Evolutionary conservation across 1,139 yeast genomes (phyloP).

Genomic region (Hanseniaspora sp.): DNA sequence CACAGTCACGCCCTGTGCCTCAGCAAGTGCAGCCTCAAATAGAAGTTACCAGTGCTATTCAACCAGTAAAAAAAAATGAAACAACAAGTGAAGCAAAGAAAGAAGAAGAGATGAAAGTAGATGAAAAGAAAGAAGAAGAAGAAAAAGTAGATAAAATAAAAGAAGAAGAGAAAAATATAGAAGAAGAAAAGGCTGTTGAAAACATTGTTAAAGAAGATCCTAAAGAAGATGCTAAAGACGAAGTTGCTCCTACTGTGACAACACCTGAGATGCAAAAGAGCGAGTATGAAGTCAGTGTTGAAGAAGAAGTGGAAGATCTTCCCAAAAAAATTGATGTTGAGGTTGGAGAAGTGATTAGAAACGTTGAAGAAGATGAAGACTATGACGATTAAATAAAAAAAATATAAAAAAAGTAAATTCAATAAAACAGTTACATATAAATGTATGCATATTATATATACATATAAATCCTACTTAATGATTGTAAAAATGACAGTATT

Average conservation of each 20-base stretch:
- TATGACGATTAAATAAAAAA: constrained; percentile 54
- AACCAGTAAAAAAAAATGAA: no score
- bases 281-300: constrained; percentile 16
- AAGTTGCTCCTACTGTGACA: constrained; percentile 11
- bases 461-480: no score
- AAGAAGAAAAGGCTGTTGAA: constrained; percentile 20
- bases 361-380: constrained; percentile 72
- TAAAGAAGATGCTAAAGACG: constrained; percentile 11
- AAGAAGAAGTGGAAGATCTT: constrained; percentile 14
- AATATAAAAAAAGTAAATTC: constrained; percentile 34
- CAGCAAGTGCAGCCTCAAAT: constrained; percentile 20
- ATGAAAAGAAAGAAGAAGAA: constrained; percentile 18
- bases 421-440: no score
- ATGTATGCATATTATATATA: constrained; percentile 33
- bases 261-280: not conserved
- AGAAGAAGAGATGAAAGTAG: not conserved
- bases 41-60: constrained; percentile 1
- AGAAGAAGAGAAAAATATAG: constrained; percentile 14
- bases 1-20: constrained; percentile 19
- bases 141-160: constrained; percentile 16
- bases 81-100: not conserved
- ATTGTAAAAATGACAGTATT: constrained; percentile 23
- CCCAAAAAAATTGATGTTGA: constrained; percentile 10
- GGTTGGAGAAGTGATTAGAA: constrained; percentile 50
- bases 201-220: constrained; percentile 15